Conservation (phyloP, 768 basidiomycete species). For the Boletus tomentosulus region DNA sequence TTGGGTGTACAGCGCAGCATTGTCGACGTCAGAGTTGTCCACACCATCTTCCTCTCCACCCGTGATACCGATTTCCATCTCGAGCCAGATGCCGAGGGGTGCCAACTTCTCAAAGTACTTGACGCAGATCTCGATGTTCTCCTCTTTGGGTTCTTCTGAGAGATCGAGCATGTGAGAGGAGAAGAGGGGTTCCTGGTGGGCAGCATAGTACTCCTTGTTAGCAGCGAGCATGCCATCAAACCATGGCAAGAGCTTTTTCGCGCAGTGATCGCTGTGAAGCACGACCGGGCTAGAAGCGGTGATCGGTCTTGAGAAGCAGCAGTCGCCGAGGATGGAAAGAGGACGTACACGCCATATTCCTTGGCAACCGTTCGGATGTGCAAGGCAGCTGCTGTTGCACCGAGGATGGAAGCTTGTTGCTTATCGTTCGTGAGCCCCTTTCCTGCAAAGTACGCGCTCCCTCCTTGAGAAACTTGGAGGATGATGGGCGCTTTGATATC, state of each 20-base stretch:
- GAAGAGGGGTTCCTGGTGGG: conserved; percentile 83
- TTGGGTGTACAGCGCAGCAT: conserved; percentile 92
- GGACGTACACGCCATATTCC: conserved; percentile 84
- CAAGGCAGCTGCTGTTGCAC: conserved; percentile 88
- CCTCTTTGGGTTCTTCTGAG: conserved; percentile 86
- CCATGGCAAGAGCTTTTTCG: conserved; percentile 96
- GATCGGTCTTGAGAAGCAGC: background rate
- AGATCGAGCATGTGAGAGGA: conserved; percentile 99
- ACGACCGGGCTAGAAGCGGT: conserved; percentile 75
- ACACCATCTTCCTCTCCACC: conserved; percentile 99
- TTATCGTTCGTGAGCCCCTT: conserved; percentile 94
- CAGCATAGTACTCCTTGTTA: conserved; percentile 88
- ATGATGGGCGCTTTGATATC: conserved; percentile 98
- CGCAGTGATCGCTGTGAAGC: conserved; percentile 98
- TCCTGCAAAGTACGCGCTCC: conserved; percentile 92
- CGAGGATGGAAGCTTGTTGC: conserved; percentile 92
- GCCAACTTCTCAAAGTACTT: conserved; percentile 97
- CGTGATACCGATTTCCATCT: conserved; percentile 99
- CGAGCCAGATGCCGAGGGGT: conserved; percentile 89
- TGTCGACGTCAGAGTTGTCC: conserved; percentile 95
- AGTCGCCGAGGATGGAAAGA: background rate
- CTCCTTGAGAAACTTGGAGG: conserved; percentile 96
- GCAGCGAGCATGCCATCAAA: conserved; percentile 99
- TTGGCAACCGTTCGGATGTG: conserved; percentile 87
- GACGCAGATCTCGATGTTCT: conserved; percentile 91